phyloP scores from a whole-genome alignment of 768 basidiomycete species.

The Auriculariales sp. region DNA sequence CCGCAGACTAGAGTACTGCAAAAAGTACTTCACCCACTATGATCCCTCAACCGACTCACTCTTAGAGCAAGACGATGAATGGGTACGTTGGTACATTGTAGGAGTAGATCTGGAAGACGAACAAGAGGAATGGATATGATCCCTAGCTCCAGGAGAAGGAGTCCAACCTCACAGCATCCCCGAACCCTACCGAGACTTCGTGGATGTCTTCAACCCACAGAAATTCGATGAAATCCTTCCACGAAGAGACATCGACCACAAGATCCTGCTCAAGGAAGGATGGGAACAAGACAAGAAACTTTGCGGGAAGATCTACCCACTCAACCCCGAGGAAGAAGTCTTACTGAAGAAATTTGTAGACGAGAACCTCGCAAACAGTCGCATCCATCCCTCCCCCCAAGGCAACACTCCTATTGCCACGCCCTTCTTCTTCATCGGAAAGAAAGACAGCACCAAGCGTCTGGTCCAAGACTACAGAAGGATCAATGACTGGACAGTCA shows the following conservation, averaged over 20 bases:
- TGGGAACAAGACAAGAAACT: not conserved
- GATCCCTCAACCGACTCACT: no score
- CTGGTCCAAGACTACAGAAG: conserved; percentile 20
- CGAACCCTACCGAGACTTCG: not conserved
- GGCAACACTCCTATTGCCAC: conserved; percentile 12
- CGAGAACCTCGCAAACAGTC: conserved; percentile 10
- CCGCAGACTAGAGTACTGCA: no score
- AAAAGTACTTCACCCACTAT: no score
- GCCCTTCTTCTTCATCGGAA: conserved; percentile 19
- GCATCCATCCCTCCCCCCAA: conserved; percentile 11
- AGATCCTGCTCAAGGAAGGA: not conserved
- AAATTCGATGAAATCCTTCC: not conserved
- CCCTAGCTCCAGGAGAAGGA: no score
- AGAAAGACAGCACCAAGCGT: conserved; percentile 19
- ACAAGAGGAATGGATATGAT: no score
- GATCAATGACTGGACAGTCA: conserved; percentile 8
- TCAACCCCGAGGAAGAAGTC: conserved; percentile 11
- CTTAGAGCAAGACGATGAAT: no score
- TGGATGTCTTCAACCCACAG: not conserved
- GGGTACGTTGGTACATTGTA: no score
- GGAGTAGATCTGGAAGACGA: no score
- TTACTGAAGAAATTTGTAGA: conserved; percentile 13
- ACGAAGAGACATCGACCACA: not conserved
- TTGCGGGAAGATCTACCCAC: conserved; percentile 8
- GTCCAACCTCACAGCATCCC: no score